These are phyloP conservation scores for Coccinonectria pachysandricola DNA, from an alignment of 2,329 filamentous ascomycete genomes.

Conservation along the genomic window DNA sequence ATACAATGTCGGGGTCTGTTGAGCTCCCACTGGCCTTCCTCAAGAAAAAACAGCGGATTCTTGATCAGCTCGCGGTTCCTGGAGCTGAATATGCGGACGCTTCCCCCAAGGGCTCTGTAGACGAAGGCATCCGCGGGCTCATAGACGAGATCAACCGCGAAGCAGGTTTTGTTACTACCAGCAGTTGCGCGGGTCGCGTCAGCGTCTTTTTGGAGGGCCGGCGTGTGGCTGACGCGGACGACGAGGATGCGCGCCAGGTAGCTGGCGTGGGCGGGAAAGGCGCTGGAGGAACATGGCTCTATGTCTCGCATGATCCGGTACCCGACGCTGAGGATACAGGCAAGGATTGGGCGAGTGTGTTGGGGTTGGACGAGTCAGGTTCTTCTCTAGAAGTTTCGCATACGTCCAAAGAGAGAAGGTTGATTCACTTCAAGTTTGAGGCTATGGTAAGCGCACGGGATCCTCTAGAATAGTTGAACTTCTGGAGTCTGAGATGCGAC, in stretches of 20 bases:
- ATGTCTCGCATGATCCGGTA: slow-evolving; percentile 73
- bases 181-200: slow-evolving; percentile 80
- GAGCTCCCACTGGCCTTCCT: slow-evolving; percentile 34
- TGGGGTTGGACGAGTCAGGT: slow-evolving; percentile 18
- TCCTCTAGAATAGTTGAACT: too few species aligned
- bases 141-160: slow-evolving; percentile 68
- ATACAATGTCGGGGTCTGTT: slow-evolving; percentile 21
- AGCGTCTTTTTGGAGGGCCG: slow-evolving; percentile 80
- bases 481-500: slow-evolving; percentile 1
- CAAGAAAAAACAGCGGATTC: slow-evolving; percentile 60
- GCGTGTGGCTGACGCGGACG: slow-evolving; percentile 26
- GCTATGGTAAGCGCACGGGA: slow-evolving; percentile 81
- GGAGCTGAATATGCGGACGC: slow-evolving; percentile 66
- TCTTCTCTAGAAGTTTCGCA: slow-evolving; percentile 12
- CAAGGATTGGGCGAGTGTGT: slow-evolving; percentile 21
- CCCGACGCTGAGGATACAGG: slow-evolving; percentile 16
- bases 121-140: slow-evolving; percentile 64
- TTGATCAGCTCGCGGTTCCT: slow-evolving; percentile 59
- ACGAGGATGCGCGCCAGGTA: slow-evolving; percentile 20
- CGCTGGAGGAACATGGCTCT: slow-evolving; percentile 74
- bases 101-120: slow-evolving; percentile 82
- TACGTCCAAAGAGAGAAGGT: slow-evolving; percentile 28
- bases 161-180: slow-evolving; percentile 77
- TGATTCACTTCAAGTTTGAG: slow-evolving; percentile 85
- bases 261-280: slow-evolving; percentile 75